These are phyloP conservation scores for Cryptococcus sp. DNA, from an alignment of 1,284 basidiomycete genomes.

Conservation along the genomic window DNA sequence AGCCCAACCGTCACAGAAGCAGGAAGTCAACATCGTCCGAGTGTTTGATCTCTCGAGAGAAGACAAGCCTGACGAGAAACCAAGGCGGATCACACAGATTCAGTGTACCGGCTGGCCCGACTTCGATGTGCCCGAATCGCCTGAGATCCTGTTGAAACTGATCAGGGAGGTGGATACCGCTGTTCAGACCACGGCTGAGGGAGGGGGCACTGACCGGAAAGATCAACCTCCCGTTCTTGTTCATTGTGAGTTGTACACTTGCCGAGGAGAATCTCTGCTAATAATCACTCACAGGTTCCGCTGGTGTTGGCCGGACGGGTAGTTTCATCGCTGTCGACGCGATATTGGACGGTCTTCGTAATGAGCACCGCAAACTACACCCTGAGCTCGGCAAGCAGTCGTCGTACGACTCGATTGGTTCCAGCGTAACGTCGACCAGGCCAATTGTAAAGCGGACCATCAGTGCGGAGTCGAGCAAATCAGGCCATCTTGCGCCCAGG, in stretches of 20 bases:
- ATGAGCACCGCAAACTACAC: slow-evolving; percentile 55
- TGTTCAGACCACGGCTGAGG: slow-evolving; percentile 61
- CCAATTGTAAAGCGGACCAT: no score
- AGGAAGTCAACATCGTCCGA: slow-evolving; percentile 61
- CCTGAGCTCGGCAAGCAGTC: background rate
- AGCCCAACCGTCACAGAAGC: slow-evolving; percentile 1
- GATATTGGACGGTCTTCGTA: slow-evolving; percentile 72
- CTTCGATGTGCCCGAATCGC: slow-evolving; percentile 84
- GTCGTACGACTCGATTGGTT: background rate
- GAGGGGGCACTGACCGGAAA: slow-evolving; percentile 27
- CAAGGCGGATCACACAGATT: slow-evolving; percentile 66
- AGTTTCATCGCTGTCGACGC: slow-evolving; percentile 89
- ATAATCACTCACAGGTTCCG: slow-evolving; percentile 68
- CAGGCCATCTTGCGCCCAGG: no score
- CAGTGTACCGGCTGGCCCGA: slow-evolving; percentile 94
- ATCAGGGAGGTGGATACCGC: slow-evolving; percentile 63
- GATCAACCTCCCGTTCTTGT: slow-evolving; percentile 52
- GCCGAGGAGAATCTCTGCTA: slow-evolving; percentile 52
- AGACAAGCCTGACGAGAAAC: slow-evolving; percentile 61
- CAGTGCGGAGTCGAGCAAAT: no score
- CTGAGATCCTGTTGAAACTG: slow-evolving; percentile 70
- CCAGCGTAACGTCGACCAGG: no score
- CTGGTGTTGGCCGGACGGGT: slow-evolving; percentile 88
- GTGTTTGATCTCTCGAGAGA: slow-evolving; percentile 69
- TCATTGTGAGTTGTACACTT: slow-evolving; percentile 41